Evolutionary conservation across 1,284 basidiomycete genomes (phyloP).

Genomic region (Apiotrichum veenhuisii): DNA sequence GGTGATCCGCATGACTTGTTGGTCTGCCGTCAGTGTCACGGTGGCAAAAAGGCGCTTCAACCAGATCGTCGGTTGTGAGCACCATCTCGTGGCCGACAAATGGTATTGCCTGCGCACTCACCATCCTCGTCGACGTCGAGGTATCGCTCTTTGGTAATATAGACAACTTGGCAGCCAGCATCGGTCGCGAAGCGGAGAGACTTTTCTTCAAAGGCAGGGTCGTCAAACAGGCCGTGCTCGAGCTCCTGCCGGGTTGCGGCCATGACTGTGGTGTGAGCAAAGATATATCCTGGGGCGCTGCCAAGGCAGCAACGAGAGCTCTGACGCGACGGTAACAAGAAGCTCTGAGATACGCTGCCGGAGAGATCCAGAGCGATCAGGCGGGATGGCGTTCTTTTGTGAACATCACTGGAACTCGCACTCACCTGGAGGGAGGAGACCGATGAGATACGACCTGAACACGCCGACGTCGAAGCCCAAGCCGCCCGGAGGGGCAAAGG

Average conservation of each 20-base stretch:
- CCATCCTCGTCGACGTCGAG: conserved; percentile 40
- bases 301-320: no score
- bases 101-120: conserved; percentile 12
- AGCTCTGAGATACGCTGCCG: background rate
- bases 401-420: background rate
- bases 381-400: no score
- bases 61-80: no score
- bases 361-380: no score
- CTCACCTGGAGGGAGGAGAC: conserved; percentile 40
- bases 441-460: conserved; percentile 40
- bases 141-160: conserved; percentile 41
- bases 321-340: no score
- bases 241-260: conserved; percentile 40
- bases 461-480: conserved; percentile 41
- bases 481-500: conserved; percentile 13
- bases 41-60: no score
- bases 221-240: conserved; percentile 40
- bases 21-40: conserved; percentile 21
- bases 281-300: no score
- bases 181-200: conserved; percentile 43
- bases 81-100: no score
- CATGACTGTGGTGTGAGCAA: conserved; percentile 36
- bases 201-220: conserved; percentile 47
- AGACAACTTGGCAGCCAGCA: conserved; percentile 45
- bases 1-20: conserved; percentile 26